Percentiles rank a stretch among this genome's conserved stretches.
These are phyloP conservation scores for Metschnikowia hibisci DNA, from an alignment of 805 yeast species.

Conservation along the genomic window DNA sequence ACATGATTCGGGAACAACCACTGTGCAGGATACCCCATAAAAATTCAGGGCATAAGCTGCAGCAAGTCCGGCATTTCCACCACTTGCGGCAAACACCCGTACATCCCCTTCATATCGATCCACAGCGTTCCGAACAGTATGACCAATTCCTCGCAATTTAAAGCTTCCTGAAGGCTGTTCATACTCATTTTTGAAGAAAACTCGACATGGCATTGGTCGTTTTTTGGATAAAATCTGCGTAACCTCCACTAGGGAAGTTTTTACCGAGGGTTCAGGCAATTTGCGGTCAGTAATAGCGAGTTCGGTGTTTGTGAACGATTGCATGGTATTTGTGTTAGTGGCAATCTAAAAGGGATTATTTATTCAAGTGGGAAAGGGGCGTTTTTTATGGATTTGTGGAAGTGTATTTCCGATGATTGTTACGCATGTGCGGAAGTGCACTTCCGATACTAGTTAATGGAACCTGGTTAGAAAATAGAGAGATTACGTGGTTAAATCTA, in stretches of 20 bases:
- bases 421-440: too few species aligned
- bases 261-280: constrained; percentile 20
- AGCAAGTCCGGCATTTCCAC: constrained; percentile 56
- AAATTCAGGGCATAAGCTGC: constrained; percentile 45
- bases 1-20: constrained; percentile 55
- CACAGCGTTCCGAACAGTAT: constrained; percentile 30
- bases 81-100: constrained; percentile 49
- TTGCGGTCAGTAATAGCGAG: too few species aligned
- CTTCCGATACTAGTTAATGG: too few species aligned
- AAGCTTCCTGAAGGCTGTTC: constrained; percentile 58
- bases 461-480: too few species aligned
- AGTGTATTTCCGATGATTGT: too few species aligned
- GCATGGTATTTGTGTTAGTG: too few species aligned
- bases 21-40: constrained; percentile 47
- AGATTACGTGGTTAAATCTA: too few species aligned
- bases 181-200: constrained; percentile 47
- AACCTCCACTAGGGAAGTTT: constrained; percentile 40
- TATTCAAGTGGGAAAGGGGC: too few species aligned
- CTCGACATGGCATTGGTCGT: constrained; percentile 29
- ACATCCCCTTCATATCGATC: constrained; percentile 19
- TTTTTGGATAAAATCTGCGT: constrained; percentile 17
- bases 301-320: too few species aligned
- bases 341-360: too few species aligned
- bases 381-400: too few species aligned
- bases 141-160: constrained; percentile 54